These are phyloP conservation scores for Rhodosporidiobolus odoratus DNA, from an alignment of 768 basidiomycete genomes.

Conservation along the genomic window DNA sequence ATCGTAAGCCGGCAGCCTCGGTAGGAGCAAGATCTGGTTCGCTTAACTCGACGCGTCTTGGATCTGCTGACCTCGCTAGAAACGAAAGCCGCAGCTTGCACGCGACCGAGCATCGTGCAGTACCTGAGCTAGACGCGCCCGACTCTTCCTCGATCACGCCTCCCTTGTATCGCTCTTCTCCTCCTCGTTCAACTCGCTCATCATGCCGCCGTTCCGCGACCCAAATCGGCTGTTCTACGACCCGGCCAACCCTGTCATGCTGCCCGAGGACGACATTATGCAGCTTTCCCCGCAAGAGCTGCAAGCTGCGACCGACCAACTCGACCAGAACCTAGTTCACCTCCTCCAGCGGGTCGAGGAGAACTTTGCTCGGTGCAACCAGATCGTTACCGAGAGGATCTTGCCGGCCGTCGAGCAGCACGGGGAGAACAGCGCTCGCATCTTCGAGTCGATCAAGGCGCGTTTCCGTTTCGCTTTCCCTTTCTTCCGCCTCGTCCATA, in stretches of 20 bases:
- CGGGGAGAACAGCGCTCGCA: conserved; percentile 77
- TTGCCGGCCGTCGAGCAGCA: conserved; percentile 86
- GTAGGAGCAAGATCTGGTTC: too few species aligned
- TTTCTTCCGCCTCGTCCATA: neutral
- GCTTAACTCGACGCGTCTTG: too few species aligned
- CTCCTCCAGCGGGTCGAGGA: conserved; percentile 92
- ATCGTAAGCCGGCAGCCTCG: too few species aligned
- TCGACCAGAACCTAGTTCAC: conserved; percentile 89
- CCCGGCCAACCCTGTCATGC: conserved; percentile 27
- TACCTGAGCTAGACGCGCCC: too few species aligned
- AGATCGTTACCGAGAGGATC: conserved; percentile 69
- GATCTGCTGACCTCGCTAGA: too few species aligned
- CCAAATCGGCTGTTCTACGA: conserved; percentile 32
- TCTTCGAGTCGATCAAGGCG: conserved; percentile 84
- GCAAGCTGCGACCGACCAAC: conserved; percentile 64
- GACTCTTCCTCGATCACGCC: too few species aligned
- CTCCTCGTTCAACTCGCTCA: neutral
- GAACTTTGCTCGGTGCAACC: conserved; percentile 84
- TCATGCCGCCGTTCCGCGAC: conserved; percentile 25
- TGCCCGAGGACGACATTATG: conserved; percentile 16
- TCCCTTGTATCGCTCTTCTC: too few species aligned
- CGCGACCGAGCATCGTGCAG: too few species aligned
- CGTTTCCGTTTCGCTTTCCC: conserved; percentile 39
- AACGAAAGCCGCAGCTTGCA: too few species aligned
- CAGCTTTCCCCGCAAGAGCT: conserved; percentile 25